Conservation (phyloP, 1,284 basidiomycete species). For the Peniophora sp. region DNA sequence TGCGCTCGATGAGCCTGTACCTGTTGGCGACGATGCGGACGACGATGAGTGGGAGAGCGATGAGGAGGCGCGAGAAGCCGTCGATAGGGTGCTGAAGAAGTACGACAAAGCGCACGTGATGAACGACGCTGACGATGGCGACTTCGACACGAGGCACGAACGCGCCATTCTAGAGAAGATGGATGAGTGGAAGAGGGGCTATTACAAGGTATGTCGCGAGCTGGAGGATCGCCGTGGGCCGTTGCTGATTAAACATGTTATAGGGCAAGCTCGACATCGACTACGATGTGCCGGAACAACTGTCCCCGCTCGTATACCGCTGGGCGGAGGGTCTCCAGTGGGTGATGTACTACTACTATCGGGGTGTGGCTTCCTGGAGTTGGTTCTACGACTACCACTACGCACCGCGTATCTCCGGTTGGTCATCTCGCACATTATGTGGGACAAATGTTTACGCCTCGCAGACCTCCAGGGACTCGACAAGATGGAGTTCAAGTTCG, state of each 20-base stretch:
- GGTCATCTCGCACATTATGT: slow-evolving; percentile 13
- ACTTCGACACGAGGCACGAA: slow-evolving; percentile 75
- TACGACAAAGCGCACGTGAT: slow-evolving; percentile 80
- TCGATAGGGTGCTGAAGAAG: slow-evolving; percentile 81
- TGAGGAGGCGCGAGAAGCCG: slow-evolving; percentile 48
- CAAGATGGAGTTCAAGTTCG: slow-evolving; percentile 79
- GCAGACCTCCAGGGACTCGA: slow-evolving; percentile 74
- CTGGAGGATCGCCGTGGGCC: too few relatives aligned
- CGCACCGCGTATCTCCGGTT: slow-evolving; percentile 89
- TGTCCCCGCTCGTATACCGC: slow-evolving; percentile 64
- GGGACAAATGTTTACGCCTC: background rate
- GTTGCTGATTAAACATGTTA: slow-evolving; percentile 2
- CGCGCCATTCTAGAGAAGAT: slow-evolving; percentile 74
- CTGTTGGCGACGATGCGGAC: slow-evolving; percentile 25
- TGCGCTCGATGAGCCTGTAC: slow-evolving; percentile 31
- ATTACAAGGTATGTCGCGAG: slow-evolving; percentile 74
- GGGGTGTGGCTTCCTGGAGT: slow-evolving; percentile 93
- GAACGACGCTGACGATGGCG: slow-evolving; percentile 59
- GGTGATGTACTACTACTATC: slow-evolving; percentile 99
- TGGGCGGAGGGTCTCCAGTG: slow-evolving; percentile 97
- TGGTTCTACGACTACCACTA: slow-evolving; percentile 99
- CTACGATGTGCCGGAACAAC: slow-evolving; percentile 58
- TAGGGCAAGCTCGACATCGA: slow-evolving; percentile 82
- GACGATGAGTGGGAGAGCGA: slow-evolving; percentile 39
- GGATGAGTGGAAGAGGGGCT: slow-evolving; percentile 85